Evolutionary conservation across 345 rosid genomes (phyloP).

Genomic region (Moricandia arvensis): DNA sequence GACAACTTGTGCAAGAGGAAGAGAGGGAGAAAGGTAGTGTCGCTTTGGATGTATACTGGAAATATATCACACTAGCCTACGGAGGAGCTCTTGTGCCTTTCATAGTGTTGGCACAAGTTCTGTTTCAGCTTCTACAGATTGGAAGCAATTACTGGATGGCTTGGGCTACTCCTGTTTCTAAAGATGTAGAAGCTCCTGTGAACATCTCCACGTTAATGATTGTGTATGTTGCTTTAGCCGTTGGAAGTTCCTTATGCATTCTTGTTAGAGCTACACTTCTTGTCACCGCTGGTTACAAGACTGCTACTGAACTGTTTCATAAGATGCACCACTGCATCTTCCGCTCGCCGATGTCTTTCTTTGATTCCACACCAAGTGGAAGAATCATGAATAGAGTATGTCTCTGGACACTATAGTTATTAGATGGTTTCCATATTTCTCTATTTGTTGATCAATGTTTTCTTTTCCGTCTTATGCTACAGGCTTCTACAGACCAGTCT

Average conservation of each 20-base stretch:
- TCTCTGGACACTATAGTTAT: background rate
- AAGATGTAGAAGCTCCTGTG: conserved; percentile 53
- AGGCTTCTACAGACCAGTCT: conserved; percentile 90
- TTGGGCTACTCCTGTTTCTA: conserved; percentile 70
- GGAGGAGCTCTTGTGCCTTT: conserved; percentile 76
- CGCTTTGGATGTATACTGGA: conserved; percentile 62
- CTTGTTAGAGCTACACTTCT: conserved; percentile 54
- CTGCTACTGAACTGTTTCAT: conserved; percentile 69
- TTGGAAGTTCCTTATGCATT: conserved; percentile 62
- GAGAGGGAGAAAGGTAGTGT: conserved; percentile 85
- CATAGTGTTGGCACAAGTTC: conserved; percentile 57
- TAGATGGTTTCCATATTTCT: background rate
- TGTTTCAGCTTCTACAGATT: conserved; percentile 68
- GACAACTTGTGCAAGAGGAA: conserved; percentile 73
- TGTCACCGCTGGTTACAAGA: conserved; percentile 58
- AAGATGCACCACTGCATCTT: conserved; percentile 67
- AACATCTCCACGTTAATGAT: conserved; percentile 44
- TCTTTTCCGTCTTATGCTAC: background rate
- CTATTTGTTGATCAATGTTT: background rate
- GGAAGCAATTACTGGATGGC: conserved; percentile 93
- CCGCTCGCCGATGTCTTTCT: conserved; percentile 78
- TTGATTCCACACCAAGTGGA: conserved; percentile 81
- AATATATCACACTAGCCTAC: conserved; percentile 61
- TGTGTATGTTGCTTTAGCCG: conserved; percentile 57
- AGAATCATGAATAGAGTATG: conserved; percentile 68